Evolutionary conservation across 2,329 filamentous ascomycete genomes (phyloP), one percentile per base, ranked within the genome.

Genomic region (Didymellaceae sp.): DNA sequence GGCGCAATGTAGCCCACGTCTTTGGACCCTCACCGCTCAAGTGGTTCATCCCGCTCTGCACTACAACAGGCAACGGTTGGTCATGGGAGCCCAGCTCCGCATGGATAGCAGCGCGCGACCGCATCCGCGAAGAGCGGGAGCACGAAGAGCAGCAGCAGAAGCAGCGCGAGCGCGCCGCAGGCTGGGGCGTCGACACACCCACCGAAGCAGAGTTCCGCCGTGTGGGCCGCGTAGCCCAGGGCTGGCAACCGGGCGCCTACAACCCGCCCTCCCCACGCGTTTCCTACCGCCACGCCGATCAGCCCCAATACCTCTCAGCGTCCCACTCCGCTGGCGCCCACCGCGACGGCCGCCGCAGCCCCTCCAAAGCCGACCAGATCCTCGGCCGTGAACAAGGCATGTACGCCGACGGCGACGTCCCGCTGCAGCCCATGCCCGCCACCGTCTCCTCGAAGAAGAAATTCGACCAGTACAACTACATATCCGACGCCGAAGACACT

Each of bases 21-120:
- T 91, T 99, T 59, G 94, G 94, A 0, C 83, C 84, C 0, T 83
- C 78, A 1, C 86, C 86, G 1, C 74, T 83, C 20, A 78, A 94
- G 7, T 97, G 94, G 93, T 76, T 80, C 21, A 54, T 97, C 1
- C 94, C 94, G 0, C 77, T 97, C 35, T 85, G 83, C 72, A 97
- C 89, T 66, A 96, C 91, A 2, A 89, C 85, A 0, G 93, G 93
- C 25, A 90, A 99, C 71, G 94, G 94, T 17, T 99, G 93, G 93
- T 82, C 80, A 34, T 99, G 94, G 94, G 91, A 97, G 65, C 83
- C 92, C 1, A 95, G 86, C 66, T 81, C 84, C 1, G 85, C 84
- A 59, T 99, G 94, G 89, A 57, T 89, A 2, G 85, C 86, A 26
- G 88, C 87, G 4, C 80, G 86, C 33, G 86, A 91, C 5, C 77